Conservation (phyloP, 2,329 filamentous ascomycete genomes). For the Fusarium mangiferae region DNA sequence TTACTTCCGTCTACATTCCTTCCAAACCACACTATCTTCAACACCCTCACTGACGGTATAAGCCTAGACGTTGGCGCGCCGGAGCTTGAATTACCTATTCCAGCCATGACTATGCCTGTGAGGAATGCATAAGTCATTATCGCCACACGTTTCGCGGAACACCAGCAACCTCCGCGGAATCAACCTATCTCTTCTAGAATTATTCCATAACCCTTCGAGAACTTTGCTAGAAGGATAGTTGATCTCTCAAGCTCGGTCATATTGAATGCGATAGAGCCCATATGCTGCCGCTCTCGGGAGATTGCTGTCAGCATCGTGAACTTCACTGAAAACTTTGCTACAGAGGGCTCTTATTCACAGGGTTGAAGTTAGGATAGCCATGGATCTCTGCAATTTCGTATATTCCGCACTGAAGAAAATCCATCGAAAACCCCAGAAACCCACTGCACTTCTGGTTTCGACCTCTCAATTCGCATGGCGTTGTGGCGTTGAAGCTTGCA, state of each 20-base stretch:
- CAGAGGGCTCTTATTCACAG: too few species aligned
- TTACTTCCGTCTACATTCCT: constrained; percentile 2
- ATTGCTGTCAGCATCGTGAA: not conserved
- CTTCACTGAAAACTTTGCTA: not conserved
- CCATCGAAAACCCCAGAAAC: constrained; percentile 33
- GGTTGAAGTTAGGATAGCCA: not conserved
- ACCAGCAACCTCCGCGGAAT: not conserved
- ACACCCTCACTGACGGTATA: not conserved
- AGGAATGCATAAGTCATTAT: constrained; percentile 2
- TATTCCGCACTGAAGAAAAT: not conserved
- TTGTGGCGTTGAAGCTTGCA: constrained; percentile 34
- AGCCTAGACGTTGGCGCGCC: not conserved
- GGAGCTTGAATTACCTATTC: not conserved
- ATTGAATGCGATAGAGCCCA: not conserved
- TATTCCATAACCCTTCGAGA: not conserved
- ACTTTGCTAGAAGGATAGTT: not conserved
- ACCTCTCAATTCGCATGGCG: not conserved
- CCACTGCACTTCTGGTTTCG: constrained; percentile 40
- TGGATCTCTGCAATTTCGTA: not conserved
- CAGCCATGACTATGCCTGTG: not conserved
- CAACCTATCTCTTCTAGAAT: not conserved
- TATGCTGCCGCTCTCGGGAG: not conserved
- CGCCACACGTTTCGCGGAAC: not conserved
- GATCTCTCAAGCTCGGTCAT: not conserved
- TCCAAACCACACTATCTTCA: not conserved